Conservation (phyloP, 495 filamentous ascomycete genomes). For the Hypoxylon fragiforme region DNA sequence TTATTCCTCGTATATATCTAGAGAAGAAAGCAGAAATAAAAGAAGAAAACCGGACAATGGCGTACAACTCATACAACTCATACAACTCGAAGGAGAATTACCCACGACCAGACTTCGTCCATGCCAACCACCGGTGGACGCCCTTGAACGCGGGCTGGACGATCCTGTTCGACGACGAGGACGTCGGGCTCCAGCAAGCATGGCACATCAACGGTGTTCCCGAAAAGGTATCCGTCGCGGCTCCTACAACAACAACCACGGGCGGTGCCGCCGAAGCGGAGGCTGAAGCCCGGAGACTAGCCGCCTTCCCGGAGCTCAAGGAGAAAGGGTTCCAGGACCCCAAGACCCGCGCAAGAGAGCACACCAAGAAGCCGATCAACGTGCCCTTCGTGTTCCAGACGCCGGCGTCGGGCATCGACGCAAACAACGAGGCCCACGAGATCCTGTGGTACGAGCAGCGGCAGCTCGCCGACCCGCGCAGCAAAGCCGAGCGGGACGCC, state of each 20-base stretch:
- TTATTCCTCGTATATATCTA: no score
- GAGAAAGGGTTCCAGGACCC: constrained; percentile 35
- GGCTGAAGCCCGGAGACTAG: constrained; percentile 33
- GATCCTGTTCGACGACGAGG: constrained; percentile 61
- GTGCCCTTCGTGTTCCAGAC: constrained; percentile 64
- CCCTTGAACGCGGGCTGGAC: constrained; percentile 59
- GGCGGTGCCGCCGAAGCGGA: constrained; percentile 7
- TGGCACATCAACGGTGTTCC: constrained; percentile 42
- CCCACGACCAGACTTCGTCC: constrained; percentile 58
- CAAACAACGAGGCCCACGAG: constrained; percentile 60
- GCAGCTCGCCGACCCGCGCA: constrained; percentile 50
- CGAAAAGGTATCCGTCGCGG: constrained; percentile 28
- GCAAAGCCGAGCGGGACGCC: constrained; percentile 35
- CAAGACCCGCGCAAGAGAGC: constrained; percentile 30
- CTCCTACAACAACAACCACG: neutral
- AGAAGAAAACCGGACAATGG: no score
- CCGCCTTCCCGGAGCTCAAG: constrained; percentile 38
- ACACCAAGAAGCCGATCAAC: constrained; percentile 49
- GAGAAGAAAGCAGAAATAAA: no score
- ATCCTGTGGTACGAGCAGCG: constrained; percentile 63
- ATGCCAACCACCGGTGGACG: constrained; percentile 53
- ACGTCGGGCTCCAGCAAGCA: constrained; percentile 49
- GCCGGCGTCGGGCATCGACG: constrained; percentile 56
- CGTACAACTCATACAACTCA: no score
- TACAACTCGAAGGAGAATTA: constrained; percentile 38